Evolutionary conservation across 2,329 filamentous ascomycete species (phyloP), one percentile per base, ranked within the genome.

Genomic region (Fusarium xyrophilum): DNA sequence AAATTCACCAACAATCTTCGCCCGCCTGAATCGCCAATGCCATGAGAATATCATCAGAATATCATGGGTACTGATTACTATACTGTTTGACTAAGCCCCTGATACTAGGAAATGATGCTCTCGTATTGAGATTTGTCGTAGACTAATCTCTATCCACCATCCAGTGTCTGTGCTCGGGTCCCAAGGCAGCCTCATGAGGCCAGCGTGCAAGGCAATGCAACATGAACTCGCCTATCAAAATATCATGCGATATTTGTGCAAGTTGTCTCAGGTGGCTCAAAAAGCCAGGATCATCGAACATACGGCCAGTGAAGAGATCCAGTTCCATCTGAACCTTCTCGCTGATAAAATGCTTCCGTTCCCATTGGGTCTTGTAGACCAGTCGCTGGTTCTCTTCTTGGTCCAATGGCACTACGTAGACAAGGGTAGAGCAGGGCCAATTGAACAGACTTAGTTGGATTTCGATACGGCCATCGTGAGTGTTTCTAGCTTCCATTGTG

Each of bases 71-170:
- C 7, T 21, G 9, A 11, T 10, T 30, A 4, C 7, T 8, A 17
- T 12, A 8, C n/a, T 5, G 3, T 5, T 25, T 28, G 14, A 21
- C 5, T 21, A 21, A 28, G 2, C 5, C 5, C 10, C 9, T 21
- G 3, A 0, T 5, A 17, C 30, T 12, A 8, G 19, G 1, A 17
- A 46, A 12, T 4, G 7, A 46, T 30, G 8, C 19, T 30, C 7
- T 30, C 13, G 4, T 9, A 21, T 21, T 30, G 7, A 21, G 19
- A 17, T 10, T 12, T 2, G 9, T 12, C 13, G 27, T 46, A 15
- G 43, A 15, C 27, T 30, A 46, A 3, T 17, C 27, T 17, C 19
- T 17, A 6, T 19, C 27, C 19, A 30, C 14, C 27, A 21, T 46
- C 7, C 19, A 8, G 6, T 27, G 43, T 15, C 43, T 46, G 14